Conservation (phyloP, 2,329 filamentous ascomycete species). For the Hypocreales sp. region DNA sequence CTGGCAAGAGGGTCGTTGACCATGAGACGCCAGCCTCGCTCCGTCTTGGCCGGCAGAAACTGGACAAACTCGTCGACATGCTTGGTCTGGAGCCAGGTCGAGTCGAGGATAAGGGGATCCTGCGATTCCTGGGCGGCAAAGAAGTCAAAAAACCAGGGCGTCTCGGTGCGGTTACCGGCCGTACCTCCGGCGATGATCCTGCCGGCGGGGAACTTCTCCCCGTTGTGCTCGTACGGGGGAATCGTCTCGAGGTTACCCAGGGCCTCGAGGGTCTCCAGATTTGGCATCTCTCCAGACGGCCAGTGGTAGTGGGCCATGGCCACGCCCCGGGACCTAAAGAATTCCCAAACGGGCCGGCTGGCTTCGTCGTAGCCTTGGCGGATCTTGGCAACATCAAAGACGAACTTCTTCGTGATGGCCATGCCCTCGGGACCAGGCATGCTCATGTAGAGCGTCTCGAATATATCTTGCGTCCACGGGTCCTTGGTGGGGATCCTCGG, state of each 20-base stretch:
- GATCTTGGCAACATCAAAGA: conserved; percentile 9
- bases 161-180: background rate
- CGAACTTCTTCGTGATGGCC: conserved; percentile 13
- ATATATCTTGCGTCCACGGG: conserved; percentile 21
- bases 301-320: conserved; percentile 10
- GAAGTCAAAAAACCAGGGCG: conserved; percentile 6
- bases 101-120: conserved; percentile 15
- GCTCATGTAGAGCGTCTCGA: conserved; percentile 20
- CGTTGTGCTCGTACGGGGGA: conserved; percentile 13
- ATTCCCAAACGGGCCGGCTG: conserved; percentile 9
- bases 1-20: conserved; percentile 8
- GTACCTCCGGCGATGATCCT: conserved; percentile 8
- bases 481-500: conserved; percentile 11
- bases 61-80: conserved; percentile 13
- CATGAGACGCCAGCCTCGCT: conserved; percentile 9
- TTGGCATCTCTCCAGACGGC: background rate
- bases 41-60: conserved; percentile 10
- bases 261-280: conserved; percentile 7
- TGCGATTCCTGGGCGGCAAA: conserved; percentile 18
- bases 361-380: conserved; percentile 17
- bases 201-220: conserved; percentile 7
- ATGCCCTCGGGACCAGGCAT: conserved; percentile 20
- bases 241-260: conserved; percentile 21
- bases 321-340: no score
- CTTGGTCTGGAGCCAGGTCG: conserved; percentile 8